Percentiles rank a stretch among this genome's conserved stretches.
Conservation (phyloP, 2,329 filamentous ascomycete genomes). For the Westerdykella ornata region DNA sequence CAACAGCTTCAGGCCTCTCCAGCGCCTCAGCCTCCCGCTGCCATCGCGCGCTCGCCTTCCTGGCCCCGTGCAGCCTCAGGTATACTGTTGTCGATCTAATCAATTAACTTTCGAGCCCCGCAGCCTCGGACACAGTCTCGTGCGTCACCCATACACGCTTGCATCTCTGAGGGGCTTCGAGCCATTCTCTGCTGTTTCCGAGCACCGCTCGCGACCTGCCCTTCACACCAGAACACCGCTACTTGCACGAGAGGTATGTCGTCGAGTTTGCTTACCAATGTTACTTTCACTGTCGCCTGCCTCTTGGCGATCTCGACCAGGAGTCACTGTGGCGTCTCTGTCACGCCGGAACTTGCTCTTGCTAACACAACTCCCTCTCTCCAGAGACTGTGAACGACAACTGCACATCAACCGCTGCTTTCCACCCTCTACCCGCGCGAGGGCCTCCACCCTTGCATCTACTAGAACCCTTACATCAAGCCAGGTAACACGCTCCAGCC, state of each 20-base stretch:
- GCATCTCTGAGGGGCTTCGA: slow-evolving; percentile 38
- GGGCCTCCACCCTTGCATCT: background rate
- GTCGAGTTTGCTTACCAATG: background rate
- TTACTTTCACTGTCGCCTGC: background rate
- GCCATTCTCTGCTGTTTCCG: slow-evolving; percentile 30
- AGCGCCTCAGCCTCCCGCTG: slow-evolving; percentile 22
- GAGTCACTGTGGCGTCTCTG: slow-evolving; percentile 5
- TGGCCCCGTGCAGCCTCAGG: slow-evolving; percentile 25
- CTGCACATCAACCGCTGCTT: slow-evolving; percentile 11
- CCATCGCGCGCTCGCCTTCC: slow-evolving; percentile 25
- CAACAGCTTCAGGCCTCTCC: slow-evolving; percentile 21
- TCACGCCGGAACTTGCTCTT: background rate
- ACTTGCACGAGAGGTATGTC: slow-evolving; percentile 29
- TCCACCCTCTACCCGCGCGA: background rate
- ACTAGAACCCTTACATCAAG: slow-evolving; percentile 13
- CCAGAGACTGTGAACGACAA: background rate
- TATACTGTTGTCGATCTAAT: slow-evolving; percentile 18
- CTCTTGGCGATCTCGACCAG: slow-evolving; percentile 5
- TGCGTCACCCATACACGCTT: slow-evolving; percentile 29
- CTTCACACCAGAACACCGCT: slow-evolving; percentile 13
- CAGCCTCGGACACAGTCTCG: slow-evolving; percentile 27
- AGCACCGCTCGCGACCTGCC: slow-evolving; percentile 17
- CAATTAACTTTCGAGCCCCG: slow-evolving; percentile 24
- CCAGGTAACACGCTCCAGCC: slow-evolving; percentile 39
- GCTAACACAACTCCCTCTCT: background rate